Base-by-base conservation (phyloP, 140 eudicot species). In the Ambrosia hybrid region DNA sequence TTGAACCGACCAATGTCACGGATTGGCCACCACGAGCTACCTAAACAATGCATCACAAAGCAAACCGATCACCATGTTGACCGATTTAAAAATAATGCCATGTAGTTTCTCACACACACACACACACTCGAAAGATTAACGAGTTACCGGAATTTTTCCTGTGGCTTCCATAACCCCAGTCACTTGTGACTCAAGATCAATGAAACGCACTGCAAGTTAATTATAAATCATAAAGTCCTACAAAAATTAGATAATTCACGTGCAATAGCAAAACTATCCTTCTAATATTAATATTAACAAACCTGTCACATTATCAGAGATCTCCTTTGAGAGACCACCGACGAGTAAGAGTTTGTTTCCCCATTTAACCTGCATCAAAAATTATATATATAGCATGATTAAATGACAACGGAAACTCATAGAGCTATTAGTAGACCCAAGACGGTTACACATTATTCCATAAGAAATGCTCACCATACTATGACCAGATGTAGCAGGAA, bases 11-110 rank as follows among this genome's bases (percentile, higher is more conserved):
- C 79, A 86, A 67, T 11, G 98, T 81, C 63, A 89, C 84, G 17
- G 98, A 92, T 63, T 92, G 94, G 68, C 98, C 98, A 79, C 84
- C 83, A 61, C 98, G 90, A 77, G 95, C 88, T 75, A 89, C 88
- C 98, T 92, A 52, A 65, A 76, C 58, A 67, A 58, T 65, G 57
- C 17, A 76, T 13, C 83, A 76, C 17, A 65, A 65, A 37, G 33
- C 10, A 56, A 43, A 64, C 38, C 48, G 57, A 72, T 6, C 33
- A 77, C 36, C 49, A 75, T 37, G 43, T 38, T n/a, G 51, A 72
- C 67, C 72, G 13, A 63, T 63, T 61, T 76, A 39, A 57, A 41
- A 0, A 45, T 9, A 45, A 30, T 17, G n/a, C 37, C 58, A 60
- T 41, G 1, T 39, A 73, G 3, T n/a, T 59, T 45, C 36, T 39